A percentile compares a stretch with the other conserved stretches of the same genome.
These are phyloP conservation scores for Gymnopilus junonius DNA, from an alignment of 768 basidiomycete genomes.

Conservation along the genomic window DNA sequence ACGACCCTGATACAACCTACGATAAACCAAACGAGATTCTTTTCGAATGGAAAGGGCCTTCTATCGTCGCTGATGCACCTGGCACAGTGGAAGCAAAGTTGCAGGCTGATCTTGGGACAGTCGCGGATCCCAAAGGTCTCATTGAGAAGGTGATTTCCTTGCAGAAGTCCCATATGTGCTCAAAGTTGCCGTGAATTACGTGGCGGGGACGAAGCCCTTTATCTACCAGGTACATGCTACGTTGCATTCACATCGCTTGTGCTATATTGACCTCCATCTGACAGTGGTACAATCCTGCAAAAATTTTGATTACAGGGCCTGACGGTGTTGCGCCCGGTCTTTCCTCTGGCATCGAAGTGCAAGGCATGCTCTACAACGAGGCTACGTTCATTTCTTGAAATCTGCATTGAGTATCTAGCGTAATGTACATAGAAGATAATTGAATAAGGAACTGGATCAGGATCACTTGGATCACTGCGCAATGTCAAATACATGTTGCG, in stretches of 20 bases:
- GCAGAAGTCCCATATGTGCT: conserved; percentile 94
- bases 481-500: neutral
- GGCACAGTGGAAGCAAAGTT: conserved; percentile 62
- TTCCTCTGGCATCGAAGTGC: conserved; percentile 49
- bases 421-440: conserved; percentile 10
- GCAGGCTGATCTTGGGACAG: conserved; percentile 59
- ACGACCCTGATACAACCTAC: conserved; percentile 86
- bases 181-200: conserved; percentile 92
- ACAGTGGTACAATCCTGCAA: conserved; percentile 54
- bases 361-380: conserved; percentile 84
- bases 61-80: conserved; percentile 53
- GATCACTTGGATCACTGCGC: conserved; percentile 5
- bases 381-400: conserved; percentile 82
- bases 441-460: neutral
- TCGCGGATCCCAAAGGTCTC: conserved; percentile 68
- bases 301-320: conserved; percentile 46
- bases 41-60: conserved; percentile 81
- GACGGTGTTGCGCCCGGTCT: conserved; percentile 43
- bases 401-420: conserved; percentile 6
- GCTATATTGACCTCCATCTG: conserved; percentile 20
- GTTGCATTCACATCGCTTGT: neutral
- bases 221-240: conserved; percentile 77
- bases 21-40: conserved; percentile 66
- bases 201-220: conserved; percentile 91
- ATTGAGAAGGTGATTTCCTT: conserved; percentile 95